Percentiles rank a stretch among this genome's conserved stretches.
These are phyloP conservation scores for Citrus maxima DNA, from an alignment of 345 rosid species.

Conservation along the genomic window DNA sequence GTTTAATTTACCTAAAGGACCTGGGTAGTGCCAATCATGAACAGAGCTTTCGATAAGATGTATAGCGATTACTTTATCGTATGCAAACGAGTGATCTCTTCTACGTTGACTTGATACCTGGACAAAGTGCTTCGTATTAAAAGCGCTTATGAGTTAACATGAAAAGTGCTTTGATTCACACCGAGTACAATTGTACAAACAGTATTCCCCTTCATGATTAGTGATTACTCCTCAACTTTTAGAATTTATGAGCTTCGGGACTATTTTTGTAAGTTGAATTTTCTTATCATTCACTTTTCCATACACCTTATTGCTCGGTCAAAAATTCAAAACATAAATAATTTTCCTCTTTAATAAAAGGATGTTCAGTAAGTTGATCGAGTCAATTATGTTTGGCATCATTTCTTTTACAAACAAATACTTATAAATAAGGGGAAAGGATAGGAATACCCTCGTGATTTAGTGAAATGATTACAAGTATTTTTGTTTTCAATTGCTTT, in stretches of 20 bases:
- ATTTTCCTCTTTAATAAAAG: background rate
- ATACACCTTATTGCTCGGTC: background rate
- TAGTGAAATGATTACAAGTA: too few species aligned
- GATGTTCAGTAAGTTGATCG: background rate
- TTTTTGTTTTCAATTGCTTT: too few species aligned
- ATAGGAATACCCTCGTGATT: too few species aligned
- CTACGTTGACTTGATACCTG: background rate
- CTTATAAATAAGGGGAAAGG: too few species aligned
- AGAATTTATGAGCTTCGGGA: background rate
- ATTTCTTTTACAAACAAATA: too few species aligned
- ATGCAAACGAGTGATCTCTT: background rate
- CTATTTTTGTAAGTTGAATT: background rate
- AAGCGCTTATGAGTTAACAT: background rate
- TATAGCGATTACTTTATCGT: too few species aligned
- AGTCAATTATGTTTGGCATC: too few species aligned
- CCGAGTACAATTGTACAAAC: background rate
- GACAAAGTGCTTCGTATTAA: background rate
- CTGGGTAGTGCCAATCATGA: too few species aligned
- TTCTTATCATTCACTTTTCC: background rate
- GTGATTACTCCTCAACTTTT: background rate
- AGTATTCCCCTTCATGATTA: background rate
- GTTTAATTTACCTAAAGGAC: too few species aligned
- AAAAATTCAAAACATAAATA: background rate
- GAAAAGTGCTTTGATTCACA: background rate
- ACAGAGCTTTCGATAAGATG: too few species aligned